Conservation (phyloP, 352 stramenopile genomes). For the Pythium insidiosum region DNA sequence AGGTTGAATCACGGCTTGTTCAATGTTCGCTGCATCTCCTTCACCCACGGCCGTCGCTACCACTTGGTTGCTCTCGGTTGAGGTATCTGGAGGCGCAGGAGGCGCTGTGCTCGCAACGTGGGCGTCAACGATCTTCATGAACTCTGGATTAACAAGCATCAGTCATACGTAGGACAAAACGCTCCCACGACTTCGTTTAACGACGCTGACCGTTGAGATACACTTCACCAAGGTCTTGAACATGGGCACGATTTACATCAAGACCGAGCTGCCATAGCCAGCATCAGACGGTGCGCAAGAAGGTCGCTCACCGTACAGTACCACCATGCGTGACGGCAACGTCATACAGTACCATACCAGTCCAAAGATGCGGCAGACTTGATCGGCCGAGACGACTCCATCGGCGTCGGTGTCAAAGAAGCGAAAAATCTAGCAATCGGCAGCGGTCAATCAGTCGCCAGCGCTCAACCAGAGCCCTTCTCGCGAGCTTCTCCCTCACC, state of each 20-base stretch:
- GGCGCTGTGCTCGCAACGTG: slow-evolving; percentile 21
- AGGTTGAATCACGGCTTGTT: slow-evolving; percentile 4
- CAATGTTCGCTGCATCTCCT: slow-evolving; percentile 5
- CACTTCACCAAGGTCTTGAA: slow-evolving; percentile 49
- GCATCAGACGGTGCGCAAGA: too few relatives aligned
- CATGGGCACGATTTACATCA: slow-evolving; percentile 36
- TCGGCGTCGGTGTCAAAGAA: slow-evolving; percentile 68
- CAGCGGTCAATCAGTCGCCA: too few relatives aligned
- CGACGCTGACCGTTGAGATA: slow-evolving; percentile 40
- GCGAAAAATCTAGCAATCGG: slow-evolving; percentile 47
- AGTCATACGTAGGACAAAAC: not conserved
- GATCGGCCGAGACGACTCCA: slow-evolving; percentile 41
- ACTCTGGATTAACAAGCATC: slow-evolving; percentile 21
- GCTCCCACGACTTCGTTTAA: not conserved
- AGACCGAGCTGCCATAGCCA: slow-evolving; percentile 38
- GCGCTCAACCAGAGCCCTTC: too few relatives aligned
- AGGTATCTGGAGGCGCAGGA: not conserved
- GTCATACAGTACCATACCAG: too few relatives aligned
- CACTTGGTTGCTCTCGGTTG: too few relatives aligned
- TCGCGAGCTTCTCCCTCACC: too few relatives aligned
- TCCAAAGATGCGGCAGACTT: slow-evolving; percentile 54
- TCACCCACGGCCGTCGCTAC: not conserved
- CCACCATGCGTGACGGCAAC: too few relatives aligned
- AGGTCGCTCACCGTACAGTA: too few relatives aligned
- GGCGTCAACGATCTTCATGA: slow-evolving; percentile 66